phyloP scores from a whole-genome alignment of 2,329 filamentous ascomycete genomes.

The Phaeoacremonium minimum region DNA sequence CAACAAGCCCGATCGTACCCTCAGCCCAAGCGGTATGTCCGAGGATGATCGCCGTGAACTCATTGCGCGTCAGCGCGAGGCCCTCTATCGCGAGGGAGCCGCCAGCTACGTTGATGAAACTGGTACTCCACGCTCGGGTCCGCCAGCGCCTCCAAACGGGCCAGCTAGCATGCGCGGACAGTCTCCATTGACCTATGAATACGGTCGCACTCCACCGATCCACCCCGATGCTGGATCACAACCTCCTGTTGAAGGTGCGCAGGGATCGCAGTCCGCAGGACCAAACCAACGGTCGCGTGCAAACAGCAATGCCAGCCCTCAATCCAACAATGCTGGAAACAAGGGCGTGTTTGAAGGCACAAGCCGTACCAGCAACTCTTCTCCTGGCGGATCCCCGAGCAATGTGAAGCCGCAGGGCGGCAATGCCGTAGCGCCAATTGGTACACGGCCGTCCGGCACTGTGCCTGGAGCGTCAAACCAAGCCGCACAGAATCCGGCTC shows the following conservation, averaged over 20 bases:
- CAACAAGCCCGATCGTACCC: constrained; percentile 79
- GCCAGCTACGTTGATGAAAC: constrained; percentile 66
- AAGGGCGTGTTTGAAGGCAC: constrained; percentile 64
- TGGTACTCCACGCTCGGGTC: constrained; percentile 57
- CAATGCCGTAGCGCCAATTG: constrained; percentile 81
- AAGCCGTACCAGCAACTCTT: constrained; percentile 79
- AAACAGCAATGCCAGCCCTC: constrained; percentile 83
- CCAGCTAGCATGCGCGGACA: constrained; percentile 65
- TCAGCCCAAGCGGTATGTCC: constrained; percentile 80
- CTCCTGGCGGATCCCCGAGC: constrained; percentile 75
- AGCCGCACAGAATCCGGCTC: constrained; percentile 51
- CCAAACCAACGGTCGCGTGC: constrained; percentile 60
- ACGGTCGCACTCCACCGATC: constrained; percentile 35
- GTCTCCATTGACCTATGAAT: constrained; percentile 77
- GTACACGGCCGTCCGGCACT: constrained; percentile 70
- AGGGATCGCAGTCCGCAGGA: constrained; percentile 43
- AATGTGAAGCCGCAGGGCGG: constrained; percentile 47
- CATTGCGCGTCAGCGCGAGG: constrained; percentile 92
- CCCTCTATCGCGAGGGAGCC: constrained; percentile 78
- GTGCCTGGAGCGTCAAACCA: constrained; percentile 37
- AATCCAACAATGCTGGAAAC: constrained; percentile 57
- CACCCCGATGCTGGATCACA: constrained; percentile 49
- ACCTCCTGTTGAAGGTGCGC: constrained; percentile 30
- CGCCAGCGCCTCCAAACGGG: constrained; percentile 61
- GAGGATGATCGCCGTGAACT: constrained; percentile 95